These are phyloP conservation scores for Diaporthe sp. DNA, from an alignment of 2,329 filamentous ascomycete genomes.

Conservation along the genomic window DNA sequence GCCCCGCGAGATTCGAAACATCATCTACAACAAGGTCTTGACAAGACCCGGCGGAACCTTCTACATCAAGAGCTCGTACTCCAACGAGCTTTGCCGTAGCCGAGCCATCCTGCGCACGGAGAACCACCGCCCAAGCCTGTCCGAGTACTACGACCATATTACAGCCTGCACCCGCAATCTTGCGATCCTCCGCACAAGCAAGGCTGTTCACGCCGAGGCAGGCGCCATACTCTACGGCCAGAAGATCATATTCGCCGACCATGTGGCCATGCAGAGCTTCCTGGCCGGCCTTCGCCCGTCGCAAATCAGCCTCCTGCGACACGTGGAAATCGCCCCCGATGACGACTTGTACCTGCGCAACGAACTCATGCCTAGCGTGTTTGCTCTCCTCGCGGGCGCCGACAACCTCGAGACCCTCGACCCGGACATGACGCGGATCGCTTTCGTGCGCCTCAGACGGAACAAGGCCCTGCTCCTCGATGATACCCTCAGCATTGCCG, in stretches of 20 bases:
- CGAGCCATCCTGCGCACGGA: not conserved
- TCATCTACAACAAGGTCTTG: not conserved
- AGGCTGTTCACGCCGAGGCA: not conserved
- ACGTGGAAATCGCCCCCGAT: not conserved
- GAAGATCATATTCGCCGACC: not conserved
- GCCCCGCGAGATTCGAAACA: conserved; percentile 11
- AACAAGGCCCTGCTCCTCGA: rapidly evolving
- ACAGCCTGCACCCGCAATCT: not conserved
- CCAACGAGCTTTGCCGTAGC: not conserved
- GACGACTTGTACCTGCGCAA: rapidly evolving
- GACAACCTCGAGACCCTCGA: not conserved
- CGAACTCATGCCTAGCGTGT: not conserved
- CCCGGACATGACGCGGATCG: not conserved
- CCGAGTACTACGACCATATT: not conserved
- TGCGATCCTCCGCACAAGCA: not conserved
- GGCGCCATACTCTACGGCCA: not conserved
- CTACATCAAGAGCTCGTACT: not conserved
- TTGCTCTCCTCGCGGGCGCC: not conserved
- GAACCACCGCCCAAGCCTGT: not conserved
- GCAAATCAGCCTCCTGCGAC: not conserved
- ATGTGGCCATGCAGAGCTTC: conserved; percentile 1
- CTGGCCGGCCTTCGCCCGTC: not conserved
- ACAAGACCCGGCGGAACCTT: not conserved
- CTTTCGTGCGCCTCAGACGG: rapidly evolving
- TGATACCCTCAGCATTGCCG: not conserved